A percentile compares a stretch with the other conserved stretches of the same genome.
phyloP scores from a whole-genome alignment of 2,329 filamentous ascomycete genomes.

The Colletotrichum tropicale region DNA sequence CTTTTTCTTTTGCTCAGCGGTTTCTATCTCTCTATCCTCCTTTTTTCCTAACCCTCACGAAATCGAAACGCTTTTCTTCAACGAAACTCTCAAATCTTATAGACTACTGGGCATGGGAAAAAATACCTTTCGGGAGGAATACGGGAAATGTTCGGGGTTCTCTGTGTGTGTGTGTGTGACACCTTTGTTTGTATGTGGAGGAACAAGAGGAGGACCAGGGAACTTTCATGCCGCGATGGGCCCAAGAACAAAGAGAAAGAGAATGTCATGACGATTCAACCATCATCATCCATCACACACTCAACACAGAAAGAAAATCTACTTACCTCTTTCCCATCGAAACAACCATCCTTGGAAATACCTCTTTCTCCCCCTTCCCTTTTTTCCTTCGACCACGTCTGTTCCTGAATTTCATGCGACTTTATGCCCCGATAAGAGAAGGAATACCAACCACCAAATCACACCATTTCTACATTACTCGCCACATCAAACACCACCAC shows the following conservation, averaged over 20 bases:
- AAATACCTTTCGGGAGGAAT: not conserved
- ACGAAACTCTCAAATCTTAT: not conserved
- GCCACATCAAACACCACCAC: not conserved
- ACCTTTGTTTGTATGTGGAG: not conserved
- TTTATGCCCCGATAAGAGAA: conserved; percentile 9
- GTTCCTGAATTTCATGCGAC: not conserved
- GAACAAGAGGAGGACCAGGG: not conserved
- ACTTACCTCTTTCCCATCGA: not conserved
- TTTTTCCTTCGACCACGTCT: not conserved
- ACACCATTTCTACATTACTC: not conserved
- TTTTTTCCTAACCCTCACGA: not conserved
- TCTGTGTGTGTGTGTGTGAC: not conserved
- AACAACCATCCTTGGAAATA: not conserved
- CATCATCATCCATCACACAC: not conserved
- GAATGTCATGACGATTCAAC: not conserved
- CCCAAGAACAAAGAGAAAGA: not conserved
- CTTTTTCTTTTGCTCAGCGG: not conserved
- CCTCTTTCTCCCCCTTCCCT: not conserved
- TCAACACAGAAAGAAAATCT: not conserved
- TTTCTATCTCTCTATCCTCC: not conserved
- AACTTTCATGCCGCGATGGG: not conserved
- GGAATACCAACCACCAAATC: not conserved
- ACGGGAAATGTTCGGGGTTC: not conserved
- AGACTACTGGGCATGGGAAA: conserved; percentile 7
- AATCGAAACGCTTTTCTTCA: not conserved